These are phyloP conservation scores for Ophiocordyceps robertsii DNA, from an alignment of 2,329 filamentous ascomycete genomes.

Conservation along the genomic window DNA sequence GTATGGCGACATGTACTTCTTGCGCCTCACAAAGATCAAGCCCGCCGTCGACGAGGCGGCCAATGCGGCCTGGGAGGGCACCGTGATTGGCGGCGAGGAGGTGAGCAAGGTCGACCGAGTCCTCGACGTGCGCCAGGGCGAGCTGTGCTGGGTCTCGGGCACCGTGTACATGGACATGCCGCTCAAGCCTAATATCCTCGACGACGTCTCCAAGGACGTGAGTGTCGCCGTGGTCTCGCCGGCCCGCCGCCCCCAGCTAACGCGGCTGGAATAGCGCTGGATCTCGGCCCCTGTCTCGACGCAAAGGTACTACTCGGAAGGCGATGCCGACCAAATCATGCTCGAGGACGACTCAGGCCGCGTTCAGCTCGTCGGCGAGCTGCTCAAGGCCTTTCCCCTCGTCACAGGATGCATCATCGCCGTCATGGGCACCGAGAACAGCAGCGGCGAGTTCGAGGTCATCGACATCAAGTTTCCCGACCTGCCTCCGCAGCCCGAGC, in stretches of 20 bases:
- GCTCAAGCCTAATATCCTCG: constrained; percentile 87
- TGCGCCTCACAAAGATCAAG: constrained; percentile 79
- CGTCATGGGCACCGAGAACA: constrained; percentile 89
- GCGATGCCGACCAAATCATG: constrained; percentile 57
- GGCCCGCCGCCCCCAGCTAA: background rate
- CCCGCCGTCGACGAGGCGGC: constrained; percentile 67
- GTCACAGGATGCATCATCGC: constrained; percentile 91
- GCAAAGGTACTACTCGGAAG: constrained; percentile 59
- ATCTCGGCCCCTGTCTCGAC: constrained; percentile 68
- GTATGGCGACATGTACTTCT: constrained; percentile 95
- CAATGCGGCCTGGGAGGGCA: constrained; percentile 60
- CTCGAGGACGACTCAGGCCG: constrained; percentile 93
- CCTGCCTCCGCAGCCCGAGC: constrained; percentile 64
- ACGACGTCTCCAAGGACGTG: constrained; percentile 89
- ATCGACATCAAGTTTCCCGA: constrained; percentile 84
- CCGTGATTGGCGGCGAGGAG: constrained; percentile 63
- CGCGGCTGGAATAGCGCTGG: constrained; percentile 52
- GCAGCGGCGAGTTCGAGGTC: constrained; percentile 83
- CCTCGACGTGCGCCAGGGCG: constrained; percentile 86
- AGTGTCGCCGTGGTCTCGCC: constrained; percentile 11
- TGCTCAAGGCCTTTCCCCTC: constrained; percentile 54
- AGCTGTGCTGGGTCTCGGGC: constrained; percentile 88
- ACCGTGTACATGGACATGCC: constrained; percentile 97
- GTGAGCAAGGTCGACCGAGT: constrained; percentile 74
- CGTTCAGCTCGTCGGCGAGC: constrained; percentile 60